phyloP scores from a whole-genome alignment of 306 rosid genomes.

The Sicyos baderoa region DNA sequence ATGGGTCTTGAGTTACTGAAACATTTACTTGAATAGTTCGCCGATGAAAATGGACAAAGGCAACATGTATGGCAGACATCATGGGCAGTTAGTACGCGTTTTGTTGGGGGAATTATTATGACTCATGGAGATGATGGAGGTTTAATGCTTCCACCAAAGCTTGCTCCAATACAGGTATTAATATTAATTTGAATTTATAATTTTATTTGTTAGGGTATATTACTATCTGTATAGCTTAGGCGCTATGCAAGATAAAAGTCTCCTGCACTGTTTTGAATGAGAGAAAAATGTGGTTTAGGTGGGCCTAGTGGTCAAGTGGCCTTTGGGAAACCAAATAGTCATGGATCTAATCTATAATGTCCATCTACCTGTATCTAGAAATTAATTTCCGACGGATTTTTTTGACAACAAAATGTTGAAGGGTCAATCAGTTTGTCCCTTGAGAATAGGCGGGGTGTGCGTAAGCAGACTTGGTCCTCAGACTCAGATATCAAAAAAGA shows the following conservation, averaged over 20 bases:
- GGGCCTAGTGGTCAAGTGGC: too few relatives aligned
- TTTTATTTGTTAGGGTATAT: not conserved
- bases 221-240: not conserved
- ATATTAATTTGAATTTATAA: constrained; percentile 24
- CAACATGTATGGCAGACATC: constrained; percentile 93
- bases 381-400: too few relatives aligned
- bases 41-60: constrained; percentile 80
- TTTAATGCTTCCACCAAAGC: constrained; percentile 85
- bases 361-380: too few relatives aligned
- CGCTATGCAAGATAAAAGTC: not conserved
- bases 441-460: too few relatives aligned
- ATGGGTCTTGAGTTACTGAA: constrained; percentile 23
- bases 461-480: too few relatives aligned
- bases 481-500: too few relatives aligned
- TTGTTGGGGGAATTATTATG: constrained; percentile 96
- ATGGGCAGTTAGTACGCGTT: constrained; percentile 97
- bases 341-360: too few relatives aligned
- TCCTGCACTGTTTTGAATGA: not conserved
- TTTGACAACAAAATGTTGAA: too few relatives aligned
- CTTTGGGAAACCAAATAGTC: too few relatives aligned
- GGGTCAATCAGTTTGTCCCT: too few relatives aligned
- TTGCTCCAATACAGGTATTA: constrained; percentile 79
- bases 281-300: not conserved
- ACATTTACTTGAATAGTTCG: constrained; percentile 44
- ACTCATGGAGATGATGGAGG: constrained; percentile 95